Percentiles rank a stretch among this genome's conserved stretches.
phyloP scores from a whole-genome alignment of 495 filamentous ascomycete genomes.

The Aspergillus mulundensis region DNA sequence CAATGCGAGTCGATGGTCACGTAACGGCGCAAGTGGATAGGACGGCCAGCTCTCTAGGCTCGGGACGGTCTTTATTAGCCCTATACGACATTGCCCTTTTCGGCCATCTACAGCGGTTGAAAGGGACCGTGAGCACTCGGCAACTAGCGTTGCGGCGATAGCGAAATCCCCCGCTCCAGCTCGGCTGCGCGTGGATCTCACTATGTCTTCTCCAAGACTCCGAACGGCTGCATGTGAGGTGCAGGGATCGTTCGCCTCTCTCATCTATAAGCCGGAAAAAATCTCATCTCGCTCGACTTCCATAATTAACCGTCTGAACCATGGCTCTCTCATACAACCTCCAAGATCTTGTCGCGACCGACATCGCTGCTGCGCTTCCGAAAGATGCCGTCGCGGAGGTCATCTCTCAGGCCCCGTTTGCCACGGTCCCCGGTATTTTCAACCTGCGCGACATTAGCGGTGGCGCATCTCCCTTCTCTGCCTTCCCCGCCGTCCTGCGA shows the following conservation, averaged over 20 bases:
- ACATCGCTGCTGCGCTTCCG: conserved; percentile 27
- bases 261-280: neutral
- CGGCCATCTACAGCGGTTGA: neutral
- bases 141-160: neutral
- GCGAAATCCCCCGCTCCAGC: neutral
- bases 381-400: conserved; percentile 23
- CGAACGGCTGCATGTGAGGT: neutral
- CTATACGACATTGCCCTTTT: neutral
- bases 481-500: conserved; percentile 29
- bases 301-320: neutral
- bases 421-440: conserved; percentile 43
- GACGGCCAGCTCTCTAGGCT: neutral
- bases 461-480: conserved; percentile 23
- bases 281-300: neutral
- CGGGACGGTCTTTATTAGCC: neutral
- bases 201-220: neutral
- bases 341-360: conserved; percentile 24
- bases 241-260: neutral
- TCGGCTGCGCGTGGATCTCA: neutral
- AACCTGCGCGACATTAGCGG: conserved; percentile 56
- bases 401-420: conserved; percentile 47
- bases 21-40: neutral
- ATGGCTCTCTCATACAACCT: conserved; percentile 8
- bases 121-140: neutral
- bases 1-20: neutral